Evolutionary conservation across 352 stramenopile species (phyloP).

Genomic region (Globisporangium cederbergense): DNA sequence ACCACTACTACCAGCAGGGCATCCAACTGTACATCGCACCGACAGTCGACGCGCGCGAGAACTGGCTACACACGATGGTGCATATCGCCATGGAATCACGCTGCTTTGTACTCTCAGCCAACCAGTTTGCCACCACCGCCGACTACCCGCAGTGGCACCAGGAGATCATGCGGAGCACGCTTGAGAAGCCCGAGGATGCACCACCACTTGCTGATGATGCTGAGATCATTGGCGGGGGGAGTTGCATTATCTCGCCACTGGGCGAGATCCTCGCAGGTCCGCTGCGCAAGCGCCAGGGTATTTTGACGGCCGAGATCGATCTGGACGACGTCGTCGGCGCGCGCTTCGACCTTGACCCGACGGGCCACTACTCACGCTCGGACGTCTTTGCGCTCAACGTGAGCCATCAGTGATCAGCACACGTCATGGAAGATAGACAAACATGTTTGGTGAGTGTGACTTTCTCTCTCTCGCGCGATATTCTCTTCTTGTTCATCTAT

Average conservation of each 20-base stretch:
- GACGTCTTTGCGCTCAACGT: conserved; percentile 21
- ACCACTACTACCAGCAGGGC: conserved; percentile 24
- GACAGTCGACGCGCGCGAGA: conserved; percentile 24
- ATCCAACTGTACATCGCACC: conserved; percentile 24
- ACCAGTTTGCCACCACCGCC: conserved; percentile 23
- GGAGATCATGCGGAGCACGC: conserved; percentile 8
- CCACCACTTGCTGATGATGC: conserved; percentile 13
- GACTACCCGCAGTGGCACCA: conserved; percentile 24
- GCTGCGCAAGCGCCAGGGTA: conserved; percentile 17
- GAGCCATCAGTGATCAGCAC: background rate
- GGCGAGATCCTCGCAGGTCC: conserved; percentile 23
- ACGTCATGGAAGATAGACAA: background rate
- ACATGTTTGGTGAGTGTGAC: background rate
- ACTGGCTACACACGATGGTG: conserved; percentile 24
- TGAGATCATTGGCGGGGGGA: conserved; percentile 25
- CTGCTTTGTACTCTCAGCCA: conserved; percentile 30
- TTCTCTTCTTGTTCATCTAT: too few relatives aligned
- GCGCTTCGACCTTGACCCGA: conserved; percentile 23
- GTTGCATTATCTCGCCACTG: conserved; percentile 27
- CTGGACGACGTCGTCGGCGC: conserved; percentile 20
- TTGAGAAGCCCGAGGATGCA: background rate
- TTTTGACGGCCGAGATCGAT: conserved; percentile 24
- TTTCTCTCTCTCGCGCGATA: too few relatives aligned
- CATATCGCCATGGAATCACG: conserved; percentile 29
- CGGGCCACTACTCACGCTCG: conserved; percentile 22